phyloP scores from a whole-genome alignment of 768 basidiomycete genomes.

The Leccinum subgranulosum region DNA sequence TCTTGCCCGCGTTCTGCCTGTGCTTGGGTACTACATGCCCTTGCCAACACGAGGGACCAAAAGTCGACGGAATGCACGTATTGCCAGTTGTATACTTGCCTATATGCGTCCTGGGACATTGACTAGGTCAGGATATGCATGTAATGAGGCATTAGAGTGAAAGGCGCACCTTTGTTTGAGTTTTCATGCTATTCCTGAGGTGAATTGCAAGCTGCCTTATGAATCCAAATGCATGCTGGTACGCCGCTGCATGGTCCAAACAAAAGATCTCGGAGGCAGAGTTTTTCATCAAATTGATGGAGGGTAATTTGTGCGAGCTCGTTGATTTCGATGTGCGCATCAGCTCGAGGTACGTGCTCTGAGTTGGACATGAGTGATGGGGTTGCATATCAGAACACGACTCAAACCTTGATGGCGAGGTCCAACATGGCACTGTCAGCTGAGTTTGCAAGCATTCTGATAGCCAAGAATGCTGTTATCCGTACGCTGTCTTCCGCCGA shows the following conservation, averaged over 20 bases:
- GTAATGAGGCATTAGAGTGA: not conserved
- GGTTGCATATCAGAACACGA: not conserved
- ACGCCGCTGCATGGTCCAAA: conserved; percentile 66
- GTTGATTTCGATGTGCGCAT: conserved; percentile 84
- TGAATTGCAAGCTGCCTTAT: conserved; percentile 94
- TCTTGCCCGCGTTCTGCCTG: conserved; percentile 53
- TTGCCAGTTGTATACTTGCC: conserved; percentile 99
- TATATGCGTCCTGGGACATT: conserved; percentile 72
- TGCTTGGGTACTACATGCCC: conserved; percentile 66
- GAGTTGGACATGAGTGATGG: not conserved
- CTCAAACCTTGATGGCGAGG: conserved; percentile 73
- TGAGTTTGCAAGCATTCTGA: conserved; percentile 74
- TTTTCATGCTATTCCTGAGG: conserved; percentile 87
- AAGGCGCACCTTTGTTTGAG: conserved; percentile 67
- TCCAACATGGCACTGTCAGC: conserved; percentile 82
- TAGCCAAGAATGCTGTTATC: conserved; percentile 81
- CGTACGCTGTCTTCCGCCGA: conserved; percentile 76
- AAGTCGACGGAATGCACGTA: conserved; percentile 95
- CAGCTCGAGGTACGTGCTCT: conserved; percentile 89
- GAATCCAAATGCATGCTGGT: conserved; percentile 95
- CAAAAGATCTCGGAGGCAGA: conserved; percentile 91
- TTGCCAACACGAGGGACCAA: conserved; percentile 85
- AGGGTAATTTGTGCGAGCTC: conserved; percentile 81
- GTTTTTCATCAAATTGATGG: conserved; percentile 97
- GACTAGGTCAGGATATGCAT: conserved; percentile 5